Percentiles rank a stretch among this genome's conserved stretches.
phyloP scores from a whole-genome alignment of 139 green algal genomes.

The Desmodesmus armatus region DNA sequence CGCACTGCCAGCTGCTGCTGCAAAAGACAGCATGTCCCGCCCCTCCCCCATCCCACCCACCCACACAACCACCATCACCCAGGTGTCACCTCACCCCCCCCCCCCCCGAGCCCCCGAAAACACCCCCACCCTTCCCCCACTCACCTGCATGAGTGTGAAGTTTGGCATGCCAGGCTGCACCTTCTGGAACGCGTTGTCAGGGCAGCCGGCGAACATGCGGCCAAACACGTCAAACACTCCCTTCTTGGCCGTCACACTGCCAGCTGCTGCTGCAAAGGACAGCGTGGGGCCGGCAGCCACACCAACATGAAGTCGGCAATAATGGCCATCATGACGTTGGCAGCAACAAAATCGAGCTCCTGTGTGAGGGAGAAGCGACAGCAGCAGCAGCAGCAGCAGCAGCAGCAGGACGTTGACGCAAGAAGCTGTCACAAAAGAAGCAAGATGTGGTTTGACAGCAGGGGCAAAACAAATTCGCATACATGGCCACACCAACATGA shows the following conservation, averaged over 20 bases:
- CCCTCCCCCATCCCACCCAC: too few species aligned
- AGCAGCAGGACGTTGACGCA: too few species aligned
- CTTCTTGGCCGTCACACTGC: not conserved
- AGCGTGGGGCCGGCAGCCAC: constrained; percentile 97
- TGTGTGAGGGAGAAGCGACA: not conserved
- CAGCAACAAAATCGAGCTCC: constrained; percentile 96
- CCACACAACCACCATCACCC: too few species aligned
- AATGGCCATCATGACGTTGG: constrained; percentile 97
- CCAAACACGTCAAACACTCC: constrained; percentile 8
- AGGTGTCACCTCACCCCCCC: too few species aligned
- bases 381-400: too few species aligned
- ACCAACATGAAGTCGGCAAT: constrained; percentile 99
- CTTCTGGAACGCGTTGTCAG: constrained; percentile 98
- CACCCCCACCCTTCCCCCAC: too few species aligned
- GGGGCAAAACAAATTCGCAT: too few species aligned
- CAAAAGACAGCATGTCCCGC: constrained; percentile 79
- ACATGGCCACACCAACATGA: constrained; percentile 99
- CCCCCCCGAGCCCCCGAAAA: too few species aligned
- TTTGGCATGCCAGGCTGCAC: constrained; percentile 71
- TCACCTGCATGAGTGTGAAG: constrained; percentile 70
- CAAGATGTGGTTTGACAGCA: too few species aligned
- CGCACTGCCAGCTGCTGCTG: not conserved
- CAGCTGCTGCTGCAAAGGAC: constrained; percentile 52
- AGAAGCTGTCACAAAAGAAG: too few species aligned
- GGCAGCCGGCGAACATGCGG: constrained; percentile 85